Base-by-base conservation (phyloP, 495 filamentous ascomycete species). In the Daldinia vernicosa region DNA sequence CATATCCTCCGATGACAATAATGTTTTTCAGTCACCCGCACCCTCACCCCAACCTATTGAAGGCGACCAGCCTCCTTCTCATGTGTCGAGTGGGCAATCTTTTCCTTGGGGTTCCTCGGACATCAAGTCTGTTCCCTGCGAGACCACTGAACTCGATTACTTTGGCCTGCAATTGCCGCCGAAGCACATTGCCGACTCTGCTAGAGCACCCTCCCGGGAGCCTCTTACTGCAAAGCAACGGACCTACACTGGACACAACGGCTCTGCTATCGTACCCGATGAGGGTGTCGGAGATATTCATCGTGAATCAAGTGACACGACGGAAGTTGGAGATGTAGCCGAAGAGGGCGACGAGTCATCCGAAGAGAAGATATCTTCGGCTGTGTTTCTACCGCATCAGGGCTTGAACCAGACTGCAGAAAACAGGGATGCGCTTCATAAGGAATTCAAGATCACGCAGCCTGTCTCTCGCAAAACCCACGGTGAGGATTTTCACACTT, bases 361-460 rank as follows among this genome's bases (percentile, higher is more conserved):
- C 24, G 89, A 94, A 76, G 95, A 98, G 75, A 93, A 97, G 78
- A 98, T 99, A 53, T 94, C 92, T 8, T 98, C 95, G 43, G 95
- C 95, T 11, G 84, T 97, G 58, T 99, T 98, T 78, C 87, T 95
- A 69, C 95, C 95, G 19, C 95, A 98, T 82, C 89, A 92, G 80
- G 85, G 86, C 59, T 86, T 86, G 74, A 83, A 87, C 55, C 79
- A 85, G 45, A 82, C 85, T 65, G 76, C 82, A 64, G 82, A 88
- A 63, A 63, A 68, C 26, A 56, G 47, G 56, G 56, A 52, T 57
- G 51, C 58, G 65, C 54, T 74, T n/a, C 67, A 69, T 15, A 66
- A 77, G 47, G 67, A 77, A 47, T 68, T 74, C 53, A 72, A 79
- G 54, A 52, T 77, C 60, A 61, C 69, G 43, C 69, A 70, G 51